Base-by-base conservation (phyloP, 495 filamentous ascomycete genomes). In the Penicillium flavigenum region DNA sequence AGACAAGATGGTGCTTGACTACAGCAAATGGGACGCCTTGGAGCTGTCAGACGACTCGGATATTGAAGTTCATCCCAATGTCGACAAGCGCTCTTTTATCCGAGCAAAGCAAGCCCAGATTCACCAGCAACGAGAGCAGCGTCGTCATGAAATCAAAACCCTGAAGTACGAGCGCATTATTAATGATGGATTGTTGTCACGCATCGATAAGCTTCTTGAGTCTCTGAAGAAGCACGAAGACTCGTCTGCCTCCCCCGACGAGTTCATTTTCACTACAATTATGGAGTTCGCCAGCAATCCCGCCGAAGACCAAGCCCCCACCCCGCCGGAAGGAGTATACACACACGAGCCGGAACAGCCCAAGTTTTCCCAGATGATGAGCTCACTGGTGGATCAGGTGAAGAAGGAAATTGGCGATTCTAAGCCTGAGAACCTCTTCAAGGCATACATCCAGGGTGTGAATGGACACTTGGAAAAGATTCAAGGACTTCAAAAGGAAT, bases 41-140 rank as follows among this genome's bases (percentile, higher is more conserved):
- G 94, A 98, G 83, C 85, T 98, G 64, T 95, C 90, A 60, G 94
- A 98, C 72, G 94, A 98, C 72, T 96, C 91, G 43, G 94, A 98
- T 71, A 89, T 98, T 66, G 94, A 98, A 75, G 93, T 97, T 27
- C 94, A 98, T 72, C 94, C 95, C 55, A 98, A 98, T 76, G 94
- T 98, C 72, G 94, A 98, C 76, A 98, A 98, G 68, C 86, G 87
- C 3, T 98, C 94, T 53, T 98, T 98, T 76, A 98, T 98, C 71
- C 90, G 94, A 52, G 94, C 94, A 54, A 98, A 98, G 77, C 94
- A 97, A 74, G 86, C 88, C 66, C 91, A 98, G 71, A 98, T 98
- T 68, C 94, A 98, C 69, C 82, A 88, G 66, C 87, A 96, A 68
- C 88, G 94, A 43, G 77, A 83, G 54, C 86, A 91, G 63, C 89